Base-by-base conservation (phyloP, 768 basidiomycete species). In the Coprinopsis sp. region DNA sequence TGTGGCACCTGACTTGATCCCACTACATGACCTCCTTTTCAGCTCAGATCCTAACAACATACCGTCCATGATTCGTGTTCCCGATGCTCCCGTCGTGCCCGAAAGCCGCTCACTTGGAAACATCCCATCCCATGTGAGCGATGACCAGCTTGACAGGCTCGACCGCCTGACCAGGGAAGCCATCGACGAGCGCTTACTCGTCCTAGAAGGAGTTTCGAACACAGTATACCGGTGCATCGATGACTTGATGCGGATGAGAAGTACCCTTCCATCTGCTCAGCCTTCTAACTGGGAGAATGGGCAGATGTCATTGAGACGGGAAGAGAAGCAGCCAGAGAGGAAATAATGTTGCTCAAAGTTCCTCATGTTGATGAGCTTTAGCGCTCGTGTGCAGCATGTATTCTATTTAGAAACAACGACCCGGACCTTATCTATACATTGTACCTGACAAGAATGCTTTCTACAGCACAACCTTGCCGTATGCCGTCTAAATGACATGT, bases 151-250 rank as follows among this genome's bases (percentile, higher is more conserved):
- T 11, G 67, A 73, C 14, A 64, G 72, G 16, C 66, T 91, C 64
- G 87, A 91, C 52, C 66, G 56, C 22, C 59, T 84, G 30, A 90
- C 88, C 22, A 71, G 87, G 44, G 86, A 88, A 53, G 85, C 86
- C 5, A 86, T 96, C 39, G 89, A 93, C 53, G 90, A 92, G 56
- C 78, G 91, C 45, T 64, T 97, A 51, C 73, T 81, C 33, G 75
- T 91, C 30, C 66, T 97, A 29, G 84, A 91, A 64, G 77, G 81
- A 14, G 84, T 94, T 30, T 88, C 91, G 30, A 71, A 71, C 29
- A 76, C 82, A 3, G 70, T 92, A n/a, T 79, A 79, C 58, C 73
- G 75, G 16, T 84, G 90, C 55, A 76, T 90, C 44, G 84, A 87
- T 53, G 90, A 96, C 54, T 71, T 96, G 51, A 76, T 84, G 61